Conservation (phyloP, 148 eudicot species). For the Dianthus caryophyllus region DNA sequence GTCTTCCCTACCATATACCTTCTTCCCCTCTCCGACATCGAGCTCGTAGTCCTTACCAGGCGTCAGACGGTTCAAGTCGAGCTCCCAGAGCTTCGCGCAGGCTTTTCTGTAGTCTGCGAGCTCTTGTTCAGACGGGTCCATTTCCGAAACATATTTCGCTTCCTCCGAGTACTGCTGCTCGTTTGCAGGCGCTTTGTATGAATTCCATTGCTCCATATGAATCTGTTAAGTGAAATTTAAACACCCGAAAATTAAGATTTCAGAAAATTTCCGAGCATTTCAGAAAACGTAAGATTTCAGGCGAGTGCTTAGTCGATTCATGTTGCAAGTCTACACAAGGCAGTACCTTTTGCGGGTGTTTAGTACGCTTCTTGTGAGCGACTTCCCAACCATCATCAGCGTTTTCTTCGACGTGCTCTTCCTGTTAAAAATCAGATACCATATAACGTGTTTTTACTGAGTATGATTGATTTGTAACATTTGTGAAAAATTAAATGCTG, state of each 20-base stretch:
- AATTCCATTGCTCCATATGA: conserved; percentile 56
- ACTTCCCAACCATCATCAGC: conserved; percentile 80
- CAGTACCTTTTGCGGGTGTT: conserved; percentile 52
- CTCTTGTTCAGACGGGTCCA: conserved; percentile 68
- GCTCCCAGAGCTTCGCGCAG: conserved; percentile 90
- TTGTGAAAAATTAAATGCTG: neutral
- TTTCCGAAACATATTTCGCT: conserved; percentile 34
- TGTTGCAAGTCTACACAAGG: neutral
- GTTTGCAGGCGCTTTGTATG: conserved; percentile 58
- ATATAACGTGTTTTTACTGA: too few species aligned
- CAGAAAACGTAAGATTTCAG: too few species aligned
- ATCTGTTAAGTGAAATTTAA: conserved; percentile 36
- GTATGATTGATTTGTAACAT: too few species aligned
- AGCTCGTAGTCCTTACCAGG: conserved; percentile 84
- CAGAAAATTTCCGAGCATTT: neutral
- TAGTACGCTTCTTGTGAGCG: conserved; percentile 55
- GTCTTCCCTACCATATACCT: conserved; percentile 66
- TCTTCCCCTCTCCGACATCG: conserved; percentile 91
- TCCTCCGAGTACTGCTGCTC: conserved; percentile 76
- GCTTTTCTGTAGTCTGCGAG: conserved; percentile 66
- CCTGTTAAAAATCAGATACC: conserved; percentile 34
- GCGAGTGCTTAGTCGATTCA: neutral
- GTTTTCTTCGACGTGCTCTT: conserved; percentile 33
- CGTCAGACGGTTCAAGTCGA: conserved; percentile 72
- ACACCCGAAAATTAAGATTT: neutral